Base-by-base conservation (phyloP, 441 rosid species). In the Pelargonium cotyledonis region DNA sequence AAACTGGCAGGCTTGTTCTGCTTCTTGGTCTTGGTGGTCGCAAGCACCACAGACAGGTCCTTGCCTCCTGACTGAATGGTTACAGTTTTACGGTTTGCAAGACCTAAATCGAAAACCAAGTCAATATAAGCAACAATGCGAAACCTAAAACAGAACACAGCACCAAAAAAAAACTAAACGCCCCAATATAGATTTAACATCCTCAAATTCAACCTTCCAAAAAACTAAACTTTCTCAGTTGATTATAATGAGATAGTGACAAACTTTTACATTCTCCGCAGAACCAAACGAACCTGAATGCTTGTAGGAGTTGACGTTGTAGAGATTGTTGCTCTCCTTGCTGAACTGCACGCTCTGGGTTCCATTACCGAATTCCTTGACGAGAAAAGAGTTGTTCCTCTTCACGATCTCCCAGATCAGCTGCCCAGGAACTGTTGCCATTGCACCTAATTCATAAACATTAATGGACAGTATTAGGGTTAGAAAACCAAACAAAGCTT, bases 11-110 rank as follows among this genome's bases (percentile, higher is more conserved):
- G 88, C 29, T 84, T 86, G 75, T 83, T 82, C 67, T 87, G 88
- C 66, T 78, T 88, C 85, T 81, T 86, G 40, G 84, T 84, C 91
- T 91, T 89, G 14, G 87, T 84, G 2, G 93, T 91, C 2, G 90
- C 89, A 6, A 93, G 81, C 63, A 87, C 75, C 68, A 89, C 88
- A 63, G 82, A 80, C 70, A 80, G 84, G 9, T 91, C 98, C 72
- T 85, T 84, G 15, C 68, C 72, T 31, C 77, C 91, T 4, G 80
- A 65, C 81, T 88, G 90, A 80, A 93, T 88, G 26, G 84, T 83
- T 5, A 91, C 89, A 0, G 98, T 89, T 76, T 91, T 89, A 70
- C 81, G 79, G 82, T 91, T 93, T 51, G 97, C 90, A 18, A 73
- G 31, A 5, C 76, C 76, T 73, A 55, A 2, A 58, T 19, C 5